Base-by-base conservation (phyloP, 306 rosid species). In the Malus domestica region DNA sequence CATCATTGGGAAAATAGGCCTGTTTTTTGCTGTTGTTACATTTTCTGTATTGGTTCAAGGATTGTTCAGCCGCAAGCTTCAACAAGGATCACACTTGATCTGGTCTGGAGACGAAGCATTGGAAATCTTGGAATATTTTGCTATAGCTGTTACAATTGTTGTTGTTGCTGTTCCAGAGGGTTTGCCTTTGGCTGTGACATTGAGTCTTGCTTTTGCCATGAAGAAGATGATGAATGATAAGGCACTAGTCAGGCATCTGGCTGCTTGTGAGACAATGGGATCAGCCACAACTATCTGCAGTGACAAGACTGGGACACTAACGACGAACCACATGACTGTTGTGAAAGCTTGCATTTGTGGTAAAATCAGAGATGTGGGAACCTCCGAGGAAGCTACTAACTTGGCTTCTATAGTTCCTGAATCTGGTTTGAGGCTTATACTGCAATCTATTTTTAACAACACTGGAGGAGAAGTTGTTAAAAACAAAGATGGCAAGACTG, bases 191-290 rank as follows among this genome's bases (percentile, higher is more conserved):
- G 97, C 99, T 6, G 99, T 95, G 80, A 95, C 99, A 71, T 80
- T 95, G 81, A 95, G 99, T 81, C 99, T 92, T 80, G 99, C 99
- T 71, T 95, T 95, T 78, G 97, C 99, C 51, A 95, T 95, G 99
- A 95, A 95, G 83, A 95, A 92, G 74, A 92, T 95, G 99, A 95
- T 95, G 99, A 95, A 89, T 20, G 98, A 95, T 77, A 95, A 92
- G 91, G 99, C 99, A 79, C 98, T 92, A 64, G 99, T 95, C 77
- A 88, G 98, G 66, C 67, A 95, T 85, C 81, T 95, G 87, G 99
- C 99, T 83, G 99, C 99, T 75, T 95, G 99, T 67, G 99, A 95
- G 91, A 95, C 99, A 44, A 95, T 95, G 99, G 99, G 99, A 82
- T 95, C 99, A 25, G 89, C 96, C 61, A 95, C 97, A 68, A 90